Percentiles rank a stretch among this genome's conserved stretches.
Conservation (phyloP, 805 yeast species). For the Zygosaccharomyces bisporus region DNA sequence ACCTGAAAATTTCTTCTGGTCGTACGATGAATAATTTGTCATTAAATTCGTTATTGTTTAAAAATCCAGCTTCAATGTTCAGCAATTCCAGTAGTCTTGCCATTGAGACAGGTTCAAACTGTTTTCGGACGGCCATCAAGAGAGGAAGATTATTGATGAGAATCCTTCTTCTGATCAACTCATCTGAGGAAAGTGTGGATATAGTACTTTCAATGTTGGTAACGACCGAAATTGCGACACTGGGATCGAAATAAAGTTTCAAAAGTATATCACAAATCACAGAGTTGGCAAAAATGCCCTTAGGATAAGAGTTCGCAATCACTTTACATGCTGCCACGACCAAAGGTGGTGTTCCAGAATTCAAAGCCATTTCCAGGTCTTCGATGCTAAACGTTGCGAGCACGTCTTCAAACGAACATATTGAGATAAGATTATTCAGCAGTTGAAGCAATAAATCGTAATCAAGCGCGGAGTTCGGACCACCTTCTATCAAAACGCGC, state of each 20-base stretch:
- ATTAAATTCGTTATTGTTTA: constrained; percentile 19
- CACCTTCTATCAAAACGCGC: constrained; percentile 12
- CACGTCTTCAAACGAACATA: constrained; percentile 27
- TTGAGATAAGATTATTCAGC: constrained; percentile 18
- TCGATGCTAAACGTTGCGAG: constrained; percentile 20
- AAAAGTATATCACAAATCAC: constrained; percentile 24
- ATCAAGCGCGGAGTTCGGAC: constrained; percentile 15
- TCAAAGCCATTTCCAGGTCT: constrained; percentile 25
- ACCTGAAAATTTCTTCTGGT: constrained; percentile 14
- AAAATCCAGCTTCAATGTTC: constrained; percentile 11
- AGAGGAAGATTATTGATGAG: constrained; percentile 21
- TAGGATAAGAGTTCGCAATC: constrained; percentile 28
- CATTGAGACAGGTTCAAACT: constrained; percentile 15
- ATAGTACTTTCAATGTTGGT: constrained; percentile 27
- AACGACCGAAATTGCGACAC: constrained; percentile 21
- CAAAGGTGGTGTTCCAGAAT: constrained; percentile 21
- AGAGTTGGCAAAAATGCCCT: constrained; percentile 24
- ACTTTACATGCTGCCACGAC: constrained; percentile 27
- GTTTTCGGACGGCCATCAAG: constrained; percentile 18
- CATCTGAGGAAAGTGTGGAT: constrained; percentile 19
- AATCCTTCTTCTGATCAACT: constrained; percentile 22
- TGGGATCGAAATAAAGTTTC: constrained; percentile 21
- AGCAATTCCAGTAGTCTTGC: constrained; percentile 29
- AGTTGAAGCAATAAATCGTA: constrained; percentile 23
- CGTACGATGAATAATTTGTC: constrained; percentile 20